A percentile compares a stretch with the other conserved stretches of the same genome.
These are phyloP conservation scores for Lentinula sp. DNA, from an alignment of 768 basidiomycete species.

Conservation along the genomic window DNA sequence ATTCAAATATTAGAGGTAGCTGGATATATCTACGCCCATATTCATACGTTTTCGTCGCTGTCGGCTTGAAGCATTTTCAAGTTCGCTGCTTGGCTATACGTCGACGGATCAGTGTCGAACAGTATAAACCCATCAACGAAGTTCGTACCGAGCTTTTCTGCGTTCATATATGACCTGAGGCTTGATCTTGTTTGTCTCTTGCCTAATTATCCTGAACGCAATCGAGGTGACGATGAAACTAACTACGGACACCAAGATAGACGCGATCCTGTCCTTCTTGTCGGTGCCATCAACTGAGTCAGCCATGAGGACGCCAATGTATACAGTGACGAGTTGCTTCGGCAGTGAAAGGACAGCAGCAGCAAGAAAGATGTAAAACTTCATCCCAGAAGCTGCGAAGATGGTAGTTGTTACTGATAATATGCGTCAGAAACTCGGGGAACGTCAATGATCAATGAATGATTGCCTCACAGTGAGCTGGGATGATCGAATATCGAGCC, in stretches of 20 bases:
- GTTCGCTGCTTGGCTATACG: not conserved
- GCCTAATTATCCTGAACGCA: not conserved
- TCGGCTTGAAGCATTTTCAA: too few relatives aligned
- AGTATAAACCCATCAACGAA: not conserved
- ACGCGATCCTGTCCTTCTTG: not conserved
- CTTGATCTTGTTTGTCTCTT: not conserved
- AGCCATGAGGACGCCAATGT: conserved; percentile 13
- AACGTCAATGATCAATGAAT: not conserved
- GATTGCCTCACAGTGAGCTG: conserved; percentile 10
- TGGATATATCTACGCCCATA: too few relatives aligned
- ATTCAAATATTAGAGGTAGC: too few relatives aligned
- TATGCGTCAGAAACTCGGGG: conserved; percentile 8
- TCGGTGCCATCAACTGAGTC: not conserved
- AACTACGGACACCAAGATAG: not conserved
- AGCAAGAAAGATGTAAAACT: conserved; percentile 24
- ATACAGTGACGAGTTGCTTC: conserved; percentile 31
- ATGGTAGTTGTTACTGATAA: conserved; percentile 21
- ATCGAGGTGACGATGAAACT: not conserved
- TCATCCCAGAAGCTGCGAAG: conserved; percentile 26
- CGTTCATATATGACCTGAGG: conserved; percentile 1
- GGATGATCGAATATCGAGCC: conserved; percentile 38
- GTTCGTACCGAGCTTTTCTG: conserved; percentile 1
- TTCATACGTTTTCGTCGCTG: too few relatives aligned
- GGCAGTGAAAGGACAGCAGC: conserved; percentile 28
- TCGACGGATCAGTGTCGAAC: not conserved